Evolutionary conservation across 176 grass and related monocot genomes (phyloP).

Genomic region (Phragmites australis): DNA sequence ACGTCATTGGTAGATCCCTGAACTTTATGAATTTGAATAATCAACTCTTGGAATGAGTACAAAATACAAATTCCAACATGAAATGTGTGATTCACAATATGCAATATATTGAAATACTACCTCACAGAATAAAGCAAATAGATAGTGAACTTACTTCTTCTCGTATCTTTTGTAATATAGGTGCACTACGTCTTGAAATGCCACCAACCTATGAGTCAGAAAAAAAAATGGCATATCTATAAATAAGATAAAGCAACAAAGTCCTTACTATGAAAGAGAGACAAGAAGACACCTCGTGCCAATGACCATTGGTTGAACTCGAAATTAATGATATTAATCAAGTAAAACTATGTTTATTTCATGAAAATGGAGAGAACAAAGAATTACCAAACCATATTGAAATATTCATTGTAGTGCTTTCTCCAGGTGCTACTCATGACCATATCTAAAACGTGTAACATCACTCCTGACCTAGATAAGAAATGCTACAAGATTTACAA

Average conservation of each 20-base stretch:
- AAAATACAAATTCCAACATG: conserved; percentile 3
- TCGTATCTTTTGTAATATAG: conserved; percentile 71
- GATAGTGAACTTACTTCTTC: conserved; percentile 68
- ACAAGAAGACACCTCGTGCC: no score
- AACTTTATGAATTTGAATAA: neutral
- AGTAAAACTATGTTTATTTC: neutral
- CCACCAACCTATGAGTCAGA: conserved; percentile 64
- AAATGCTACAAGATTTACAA: conserved; percentile 28
- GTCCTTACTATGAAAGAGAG: no score
- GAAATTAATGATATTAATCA: conserved; percentile 11
- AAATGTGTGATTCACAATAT: conserved; percentile 11
- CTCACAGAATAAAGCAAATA: neutral
- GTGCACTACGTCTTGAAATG: conserved; percentile 81
- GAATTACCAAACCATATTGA: conserved; percentile 91
- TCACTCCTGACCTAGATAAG: conserved; percentile 77
- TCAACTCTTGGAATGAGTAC: neutral
- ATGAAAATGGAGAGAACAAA: conserved; percentile 21
- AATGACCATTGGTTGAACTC: neutral
- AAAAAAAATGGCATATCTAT: conserved; percentile 21
- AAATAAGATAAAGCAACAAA: conserved; percentile 37
- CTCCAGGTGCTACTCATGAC: conserved; percentile 95
- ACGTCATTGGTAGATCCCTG: neutral
- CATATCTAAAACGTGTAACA: conserved; percentile 88
- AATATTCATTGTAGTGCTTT: conserved; percentile 90
- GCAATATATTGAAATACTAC: conserved; percentile 1